Percentiles rank a stretch among this genome's conserved stretches.
Evolutionary conservation across 768 basidiomycete species (phyloP).

Genomic region (Lentinula guzmanii): DNA sequence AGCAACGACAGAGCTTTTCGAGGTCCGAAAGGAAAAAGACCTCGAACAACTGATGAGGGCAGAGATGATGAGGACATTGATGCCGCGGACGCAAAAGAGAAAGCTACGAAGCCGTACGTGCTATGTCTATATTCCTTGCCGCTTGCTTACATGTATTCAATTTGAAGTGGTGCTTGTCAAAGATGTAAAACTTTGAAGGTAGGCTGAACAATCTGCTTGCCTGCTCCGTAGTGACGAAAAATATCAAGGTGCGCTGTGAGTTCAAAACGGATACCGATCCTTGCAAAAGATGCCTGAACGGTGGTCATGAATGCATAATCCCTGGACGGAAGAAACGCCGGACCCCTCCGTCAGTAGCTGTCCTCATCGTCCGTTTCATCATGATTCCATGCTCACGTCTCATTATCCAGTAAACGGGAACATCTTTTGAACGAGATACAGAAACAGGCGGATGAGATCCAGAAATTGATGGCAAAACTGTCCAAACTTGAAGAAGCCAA

Average conservation of each 20-base stretch:
- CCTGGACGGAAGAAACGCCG: slow-evolving; percentile 82
- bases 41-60: slow-evolving; percentile 26
- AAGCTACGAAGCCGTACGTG: slow-evolving; percentile 37
- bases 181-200: slow-evolving; percentile 57
- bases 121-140: slow-evolving; percentile 7
- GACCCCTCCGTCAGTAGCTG: slow-evolving; percentile 60
- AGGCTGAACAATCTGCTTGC: slow-evolving; percentile 18
- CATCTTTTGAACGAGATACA: slow-evolving; percentile 72
- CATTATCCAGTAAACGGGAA: slow-evolving; percentile 61
- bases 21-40: slow-evolving; percentile 29
- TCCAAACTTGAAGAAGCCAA: slow-evolving; percentile 51
- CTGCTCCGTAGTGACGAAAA: not conserved
- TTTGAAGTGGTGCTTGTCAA: slow-evolving; percentile 53
- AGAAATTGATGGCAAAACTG: slow-evolving; percentile 67
- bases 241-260: slow-evolving; percentile 65
- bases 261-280: slow-evolving; percentile 66
- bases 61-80: slow-evolving; percentile 30
- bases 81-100: slow-evolving; percentile 27
- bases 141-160: slow-evolving; percentile 7
- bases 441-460: slow-evolving; percentile 67
- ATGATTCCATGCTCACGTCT: slow-evolving; percentile 3
- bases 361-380: slow-evolving; percentile 1
- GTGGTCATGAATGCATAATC: slow-evolving; percentile 68
- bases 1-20: not conserved
- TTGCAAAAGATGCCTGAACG: slow-evolving; percentile 69